phyloP scores from a whole-genome alignment of 768 basidiomycete genomes.

The Lentinus brumalis region DNA sequence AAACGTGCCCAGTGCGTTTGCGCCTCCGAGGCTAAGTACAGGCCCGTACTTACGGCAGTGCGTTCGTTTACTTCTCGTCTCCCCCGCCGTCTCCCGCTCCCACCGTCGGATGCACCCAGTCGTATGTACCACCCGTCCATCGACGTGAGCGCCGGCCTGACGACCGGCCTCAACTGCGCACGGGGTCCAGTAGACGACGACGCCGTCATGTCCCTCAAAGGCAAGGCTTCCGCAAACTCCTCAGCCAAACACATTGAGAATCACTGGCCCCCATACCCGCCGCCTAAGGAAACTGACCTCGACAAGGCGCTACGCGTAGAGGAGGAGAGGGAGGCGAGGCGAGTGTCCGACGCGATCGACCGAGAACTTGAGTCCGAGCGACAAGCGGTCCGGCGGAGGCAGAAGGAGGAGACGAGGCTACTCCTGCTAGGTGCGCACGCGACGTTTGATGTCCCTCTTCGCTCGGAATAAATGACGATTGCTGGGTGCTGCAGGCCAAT shows the following conservation, averaged over 20 bases:
- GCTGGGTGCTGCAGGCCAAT: constrained; percentile 47
- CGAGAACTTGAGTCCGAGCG: constrained; percentile 49
- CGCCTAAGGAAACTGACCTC: constrained; percentile 44
- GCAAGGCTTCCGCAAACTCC: neutral
- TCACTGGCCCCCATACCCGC: constrained; percentile 35
- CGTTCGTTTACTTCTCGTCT: neutral
- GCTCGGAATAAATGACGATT: neutral
- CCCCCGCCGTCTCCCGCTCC: neutral
- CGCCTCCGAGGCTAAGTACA: neutral
- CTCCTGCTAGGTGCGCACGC: constrained; percentile 54
- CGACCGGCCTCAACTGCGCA: neutral
- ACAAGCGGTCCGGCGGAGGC: constrained; percentile 40
- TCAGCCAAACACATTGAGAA: neutral
- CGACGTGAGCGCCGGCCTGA: neutral
- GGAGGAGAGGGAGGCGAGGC: constrained; percentile 52
- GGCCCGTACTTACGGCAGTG: neutral
- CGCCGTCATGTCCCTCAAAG: neutral
- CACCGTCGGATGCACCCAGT: neutral
- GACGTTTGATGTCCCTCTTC: neutral
- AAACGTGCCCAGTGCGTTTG: neutral
- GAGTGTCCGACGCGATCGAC: constrained; percentile 57
- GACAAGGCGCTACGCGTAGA: constrained; percentile 43
- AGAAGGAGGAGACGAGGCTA: constrained; percentile 45
- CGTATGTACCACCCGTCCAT: neutral
- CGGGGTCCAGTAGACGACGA: neutral